Percentiles rank a stretch among this genome's conserved stretches.
Evolutionary conservation across 1,284 basidiomycete genomes (phyloP).

Genomic region (Farysia itapuensis): DNA sequence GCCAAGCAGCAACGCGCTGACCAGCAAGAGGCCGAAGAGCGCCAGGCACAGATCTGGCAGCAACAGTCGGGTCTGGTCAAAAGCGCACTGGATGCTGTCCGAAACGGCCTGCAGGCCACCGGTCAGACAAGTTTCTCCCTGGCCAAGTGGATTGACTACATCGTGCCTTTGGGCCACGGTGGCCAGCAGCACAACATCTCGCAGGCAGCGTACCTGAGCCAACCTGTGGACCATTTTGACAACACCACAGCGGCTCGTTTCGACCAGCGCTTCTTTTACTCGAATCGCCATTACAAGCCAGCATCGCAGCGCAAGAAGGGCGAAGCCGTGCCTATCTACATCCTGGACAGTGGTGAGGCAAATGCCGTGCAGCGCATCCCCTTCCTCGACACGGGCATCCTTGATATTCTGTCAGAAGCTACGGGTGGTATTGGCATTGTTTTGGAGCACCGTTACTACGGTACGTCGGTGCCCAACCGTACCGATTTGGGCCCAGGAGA

Average conservation of each 20-base stretch:
- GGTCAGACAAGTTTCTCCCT: conserved; percentile 6
- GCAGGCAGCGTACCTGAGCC: conserved; percentile 65
- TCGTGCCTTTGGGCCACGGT: no score
- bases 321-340: conserved; percentile 51
- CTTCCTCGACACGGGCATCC: conserved; percentile 67
- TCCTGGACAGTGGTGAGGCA: conserved; percentile 61
- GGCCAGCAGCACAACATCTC: conserved; percentile 31
- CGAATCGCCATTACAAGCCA: conserved; percentile 76
- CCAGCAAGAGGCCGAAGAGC: neutral
- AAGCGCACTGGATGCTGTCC: conserved; percentile 9
- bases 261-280: conserved; percentile 77
- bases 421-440: conserved; percentile 83
- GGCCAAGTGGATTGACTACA: conserved; percentile 11
- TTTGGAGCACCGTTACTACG: conserved; percentile 69
- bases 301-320: conserved; percentile 74
- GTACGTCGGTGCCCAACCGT: conserved; percentile 75
- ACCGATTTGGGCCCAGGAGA: conserved; percentile 70
- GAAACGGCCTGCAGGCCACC: conserved; percentile 3
- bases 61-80: neutral
- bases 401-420: conserved; percentile 77
- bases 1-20: conserved; percentile 11
- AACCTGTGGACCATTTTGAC: conserved; percentile 75
- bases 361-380: conserved; percentile 44
- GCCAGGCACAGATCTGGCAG: neutral
- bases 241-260: conserved; percentile 61